A percentile compares a stretch with the other conserved stretches of the same genome.
phyloP scores from a whole-genome alignment of 2,329 filamentous ascomycete genomes.

The Colletotrichum horii region DNA sequence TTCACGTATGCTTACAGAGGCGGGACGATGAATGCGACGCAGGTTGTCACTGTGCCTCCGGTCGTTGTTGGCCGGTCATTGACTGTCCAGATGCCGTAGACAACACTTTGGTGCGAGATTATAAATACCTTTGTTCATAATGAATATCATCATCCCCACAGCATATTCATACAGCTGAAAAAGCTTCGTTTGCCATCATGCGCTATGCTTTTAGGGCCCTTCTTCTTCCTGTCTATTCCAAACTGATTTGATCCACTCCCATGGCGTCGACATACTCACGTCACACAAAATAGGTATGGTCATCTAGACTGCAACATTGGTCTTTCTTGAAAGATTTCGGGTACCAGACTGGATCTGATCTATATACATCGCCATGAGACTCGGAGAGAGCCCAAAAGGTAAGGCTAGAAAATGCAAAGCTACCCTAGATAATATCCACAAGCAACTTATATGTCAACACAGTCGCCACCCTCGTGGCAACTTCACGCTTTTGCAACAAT shows the following conservation, averaged over 20 bases:
- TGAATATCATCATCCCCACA: background rate
- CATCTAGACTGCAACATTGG: background rate
- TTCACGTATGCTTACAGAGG: conserved; percentile 59
- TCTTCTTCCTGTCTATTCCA: background rate
- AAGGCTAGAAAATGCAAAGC: background rate
- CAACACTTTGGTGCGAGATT: background rate
- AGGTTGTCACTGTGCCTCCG: conserved; percentile 46
- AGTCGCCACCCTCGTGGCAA: background rate
- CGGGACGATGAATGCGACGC: conserved; percentile 48
- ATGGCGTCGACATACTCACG: background rate
- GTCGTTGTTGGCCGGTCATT: background rate
- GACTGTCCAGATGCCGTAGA: background rate
- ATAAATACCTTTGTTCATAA: background rate
- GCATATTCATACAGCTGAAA: too few relatives aligned
- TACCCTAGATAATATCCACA: background rate
- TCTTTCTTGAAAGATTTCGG: background rate
- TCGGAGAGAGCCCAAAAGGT: background rate
- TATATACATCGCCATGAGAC: background rate
- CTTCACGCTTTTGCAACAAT: background rate
- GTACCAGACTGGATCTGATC: background rate
- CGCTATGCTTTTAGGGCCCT: too few relatives aligned
- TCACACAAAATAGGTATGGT: accelerated
- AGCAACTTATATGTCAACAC: background rate
- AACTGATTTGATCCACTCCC: accelerated
- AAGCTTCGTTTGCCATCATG: too few relatives aligned